Evolutionary conservation across 1,139 yeast genomes (phyloP), one percentile per base, ranked within the genome.

Genomic region (Pneumocystis wakefieldiae): DNA sequence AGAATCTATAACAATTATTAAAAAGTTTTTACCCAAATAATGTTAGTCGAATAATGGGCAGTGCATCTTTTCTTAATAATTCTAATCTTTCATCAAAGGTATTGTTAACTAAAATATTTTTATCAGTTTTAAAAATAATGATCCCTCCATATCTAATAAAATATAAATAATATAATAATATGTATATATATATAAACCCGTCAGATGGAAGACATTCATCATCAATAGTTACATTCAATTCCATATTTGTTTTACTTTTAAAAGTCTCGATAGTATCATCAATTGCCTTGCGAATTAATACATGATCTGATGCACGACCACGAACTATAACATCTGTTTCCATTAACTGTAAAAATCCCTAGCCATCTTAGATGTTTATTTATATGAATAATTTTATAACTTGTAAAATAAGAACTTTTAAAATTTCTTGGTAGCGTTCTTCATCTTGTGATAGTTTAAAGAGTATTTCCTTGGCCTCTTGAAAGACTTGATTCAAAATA

Each of bases 1-100:
- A 24, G 28, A 48, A 19, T 12, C 4, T 48, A 48, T 48, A 24
- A 48, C 5, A 48, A 10, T 2, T 48, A 15, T 48, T 24, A 24
- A 48, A 10, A 19, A 48, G 48, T 48, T 48, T 62, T 57, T 65
- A 67, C 61, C 98, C 98, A 75, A 90, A 92, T 73, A 92, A 78
- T 71, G 90, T 95, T 68, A 86, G 79, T 77, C 97, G 85, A 69
- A 94, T 85, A 64, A 91, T 95, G 62, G 99, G 99, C 70, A 94
- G 82, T 8, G 96, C 87, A 71, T 84, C 88, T 74, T 87, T 87
- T 61, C 87, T 81, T 72, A 92, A 80, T 68, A 94, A 78, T 71
- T 84, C 82, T 73, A 92, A 82, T 77, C 99, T 87, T 78, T 91
- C 97, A 72, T 89, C 96, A 72, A 94, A 81, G 57, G 98, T 91